These are phyloP conservation scores for Lentinula aciculospora DNA, from an alignment of 768 basidiomycete genomes.

Conservation along the genomic window DNA sequence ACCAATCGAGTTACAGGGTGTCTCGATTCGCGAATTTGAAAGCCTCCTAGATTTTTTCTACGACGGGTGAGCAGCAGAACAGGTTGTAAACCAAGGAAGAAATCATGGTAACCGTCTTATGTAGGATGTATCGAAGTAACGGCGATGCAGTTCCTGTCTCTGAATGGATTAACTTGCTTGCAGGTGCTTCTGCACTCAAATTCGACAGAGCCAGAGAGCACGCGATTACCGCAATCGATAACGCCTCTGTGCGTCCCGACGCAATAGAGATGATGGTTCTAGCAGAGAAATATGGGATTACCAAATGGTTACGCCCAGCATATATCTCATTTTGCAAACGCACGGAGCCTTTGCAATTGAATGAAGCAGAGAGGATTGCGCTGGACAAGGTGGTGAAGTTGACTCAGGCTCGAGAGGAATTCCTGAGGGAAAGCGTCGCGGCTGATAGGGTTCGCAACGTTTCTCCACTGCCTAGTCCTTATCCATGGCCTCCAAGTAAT, in stretches of 20 bases:
- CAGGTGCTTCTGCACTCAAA: not conserved
- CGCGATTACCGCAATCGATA: slow-evolving; percentile 1
- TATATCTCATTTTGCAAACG: slow-evolving; percentile 2
- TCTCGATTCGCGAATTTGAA: not conserved
- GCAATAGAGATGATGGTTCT: slow-evolving; percentile 2
- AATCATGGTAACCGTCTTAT: not conserved
- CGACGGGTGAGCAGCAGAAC: not conserved
- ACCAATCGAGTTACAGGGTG: not conserved
- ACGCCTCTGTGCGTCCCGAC: not conserved
- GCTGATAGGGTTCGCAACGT: not conserved
- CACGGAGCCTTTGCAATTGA: not conserved
- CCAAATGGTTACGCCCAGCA: slow-evolving; percentile 4
- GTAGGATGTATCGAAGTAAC: slow-evolving; percentile 4
- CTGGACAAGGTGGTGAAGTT: slow-evolving; percentile 3
- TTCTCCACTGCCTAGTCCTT: not conserved
- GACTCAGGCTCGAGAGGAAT: slow-evolving; percentile 2
- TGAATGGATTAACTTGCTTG: slow-evolving; percentile 5
- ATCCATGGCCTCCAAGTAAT: not conserved
- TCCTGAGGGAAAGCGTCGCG: not conserved
- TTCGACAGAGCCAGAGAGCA: slow-evolving; percentile 2
- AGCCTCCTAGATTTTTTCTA: slow-evolving; percentile 3
- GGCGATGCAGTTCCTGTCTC: not conserved
- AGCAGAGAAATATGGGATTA: slow-evolving; percentile 3
- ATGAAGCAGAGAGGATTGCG: slow-evolving; percentile 4
- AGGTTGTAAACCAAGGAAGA: no score